A percentile compares a stretch with the other conserved stretches of the same genome.
phyloP scores from a whole-genome alignment of 192 early-diverging fungal species.

The Coemansia biformis region DNA sequence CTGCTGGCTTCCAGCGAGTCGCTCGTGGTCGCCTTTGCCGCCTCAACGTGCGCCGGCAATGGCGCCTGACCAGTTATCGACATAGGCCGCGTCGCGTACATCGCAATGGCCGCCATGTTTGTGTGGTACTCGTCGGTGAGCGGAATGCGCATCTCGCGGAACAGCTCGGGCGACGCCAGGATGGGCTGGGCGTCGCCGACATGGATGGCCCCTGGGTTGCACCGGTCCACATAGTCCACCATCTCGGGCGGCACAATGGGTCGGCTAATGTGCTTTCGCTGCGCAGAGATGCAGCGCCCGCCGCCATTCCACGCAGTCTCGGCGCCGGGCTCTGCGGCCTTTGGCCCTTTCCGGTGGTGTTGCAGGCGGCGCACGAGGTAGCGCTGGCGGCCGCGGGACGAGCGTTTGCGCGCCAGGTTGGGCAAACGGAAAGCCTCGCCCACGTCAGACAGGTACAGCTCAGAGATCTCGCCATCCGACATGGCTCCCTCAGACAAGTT shows the following conservation, averaged over 20 bases:
- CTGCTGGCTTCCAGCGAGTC: too few relatives aligned
- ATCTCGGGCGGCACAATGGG: constrained; percentile 46
- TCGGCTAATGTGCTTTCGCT: constrained; percentile 27
- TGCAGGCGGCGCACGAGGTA: constrained; percentile 20
- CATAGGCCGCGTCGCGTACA: too few relatives aligned
- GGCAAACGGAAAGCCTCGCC: constrained; percentile 36
- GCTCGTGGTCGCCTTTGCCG: too few relatives aligned
- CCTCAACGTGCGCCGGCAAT: neutral
- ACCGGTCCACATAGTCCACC: constrained; percentile 38
- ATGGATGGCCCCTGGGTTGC: constrained; percentile 31
- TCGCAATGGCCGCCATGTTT: constrained; percentile 18
- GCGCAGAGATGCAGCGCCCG: constrained; percentile 6
- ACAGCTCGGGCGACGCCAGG: constrained; percentile 32
- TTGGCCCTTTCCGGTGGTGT: constrained; percentile 5
- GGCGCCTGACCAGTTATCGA: constrained; percentile 3
- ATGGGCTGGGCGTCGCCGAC: constrained; percentile 17
- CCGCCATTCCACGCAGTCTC: neutral
- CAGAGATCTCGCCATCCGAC: constrained; percentile 13
- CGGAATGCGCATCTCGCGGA: constrained; percentile 17
- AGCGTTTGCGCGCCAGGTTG: constrained; percentile 26
- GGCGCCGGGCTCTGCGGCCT: neutral
- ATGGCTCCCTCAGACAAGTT: constrained; percentile 9
- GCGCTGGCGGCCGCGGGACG: constrained; percentile 11
- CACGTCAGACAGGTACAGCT: constrained; percentile 21
- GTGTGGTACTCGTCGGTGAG: constrained; percentile 14